Percentiles rank a stretch among this genome's conserved stretches.
Evolutionary conservation across 345 rosid genomes (phyloP).

Genomic region (Eucalyptus albens): DNA sequence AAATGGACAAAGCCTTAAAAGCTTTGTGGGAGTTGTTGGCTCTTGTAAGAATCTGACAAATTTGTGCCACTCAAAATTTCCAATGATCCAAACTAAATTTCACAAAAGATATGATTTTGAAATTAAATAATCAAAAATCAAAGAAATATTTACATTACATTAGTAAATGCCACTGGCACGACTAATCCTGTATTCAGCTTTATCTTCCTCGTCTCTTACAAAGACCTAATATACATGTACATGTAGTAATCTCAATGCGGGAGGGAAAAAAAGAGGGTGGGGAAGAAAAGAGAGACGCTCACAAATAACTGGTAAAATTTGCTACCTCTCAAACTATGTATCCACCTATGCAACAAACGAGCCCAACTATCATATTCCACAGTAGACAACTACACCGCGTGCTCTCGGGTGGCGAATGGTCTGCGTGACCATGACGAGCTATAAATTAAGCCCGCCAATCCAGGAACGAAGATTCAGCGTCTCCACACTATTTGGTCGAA

Average conservation of each 20-base stretch:
- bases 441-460: neutral
- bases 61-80: neutral
- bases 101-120: neutral
- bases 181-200: neutral
- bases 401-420: neutral
- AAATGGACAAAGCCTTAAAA: neutral
- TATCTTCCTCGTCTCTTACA: neutral
- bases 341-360: neutral
- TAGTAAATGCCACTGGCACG: neutral
- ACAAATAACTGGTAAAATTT: neutral
- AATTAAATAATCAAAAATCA: neutral
- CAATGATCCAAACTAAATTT: neutral
- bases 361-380: neutral
- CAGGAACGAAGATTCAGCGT: too few relatives aligned
- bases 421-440: neutral
- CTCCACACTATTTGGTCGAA: too few relatives aligned
- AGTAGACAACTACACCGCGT: neutral
- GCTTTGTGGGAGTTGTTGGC: neutral
- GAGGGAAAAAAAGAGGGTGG: neutral
- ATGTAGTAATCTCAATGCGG: neutral
- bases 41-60: neutral
- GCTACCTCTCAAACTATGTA: neutral
- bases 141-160: neutral
- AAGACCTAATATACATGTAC: constrained; percentile 1
- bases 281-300: neutral